Base-by-base conservation (phyloP, 2,329 filamentous ascomycete genomes). In the Xylariaceae sp. region DNA sequence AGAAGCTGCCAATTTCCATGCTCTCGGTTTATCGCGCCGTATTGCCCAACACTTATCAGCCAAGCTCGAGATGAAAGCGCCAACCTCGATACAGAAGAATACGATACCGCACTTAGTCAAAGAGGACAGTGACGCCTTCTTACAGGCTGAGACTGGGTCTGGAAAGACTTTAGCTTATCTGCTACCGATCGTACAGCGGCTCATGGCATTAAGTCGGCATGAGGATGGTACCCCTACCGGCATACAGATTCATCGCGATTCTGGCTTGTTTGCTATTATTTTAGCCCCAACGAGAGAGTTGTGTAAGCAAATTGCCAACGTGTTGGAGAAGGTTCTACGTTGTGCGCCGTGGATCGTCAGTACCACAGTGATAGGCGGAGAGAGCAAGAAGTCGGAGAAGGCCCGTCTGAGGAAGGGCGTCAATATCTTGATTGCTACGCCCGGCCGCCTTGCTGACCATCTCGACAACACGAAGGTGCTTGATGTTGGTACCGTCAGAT, bases 111-210 rank as follows among this genome's bases (percentile, higher is more conserved):
- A 95, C 65, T 77, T 99, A 59, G 75, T 96, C 44, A 87, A 87
- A 42, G 88, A 89, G 50, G 89, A 96, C 65, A 87, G 85, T 44
- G 95, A 99, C 77, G 93, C 93, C 2, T 99, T 99, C 67, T 89
- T 99, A 32, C 95, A 98, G 72, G 96, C 95, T 2, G 89, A 99
- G 76, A 99, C 95, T 0, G 95, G 95, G 65, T 99, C 95, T 0
- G 95, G 95, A 75, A 99, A 99, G 77, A 99, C 95, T 0, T 77
- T 99, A 57, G 91, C 95, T n/a, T 99, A 99, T 71, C 81, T 99
- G 3, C 77, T 99, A 6, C 95, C 95, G 1, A 89, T 99, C 45
- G 87, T 99, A 20, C 91, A 99, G 71, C 84, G 92, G 20, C 89
- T 99, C 19, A 85, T 96, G 73, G 82, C 87, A 14, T 81, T 98